phyloP scores from a whole-genome alignment of 2,329 filamentous ascomycete species.

The Dothiorella sarmentorum region DNA sequence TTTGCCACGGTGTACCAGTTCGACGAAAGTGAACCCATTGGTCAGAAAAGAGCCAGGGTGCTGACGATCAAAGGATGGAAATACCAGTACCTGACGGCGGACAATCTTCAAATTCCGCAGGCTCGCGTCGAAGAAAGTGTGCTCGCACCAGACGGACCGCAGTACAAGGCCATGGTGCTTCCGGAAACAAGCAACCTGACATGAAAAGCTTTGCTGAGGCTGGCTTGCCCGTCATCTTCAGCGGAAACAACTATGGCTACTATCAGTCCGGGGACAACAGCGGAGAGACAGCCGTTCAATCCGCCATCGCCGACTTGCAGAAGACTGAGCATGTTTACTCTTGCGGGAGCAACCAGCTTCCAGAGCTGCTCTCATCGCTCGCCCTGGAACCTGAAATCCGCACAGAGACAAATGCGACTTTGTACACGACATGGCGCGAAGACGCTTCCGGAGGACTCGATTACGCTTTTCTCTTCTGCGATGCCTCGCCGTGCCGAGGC shows the following conservation, averaged over 20 bases:
- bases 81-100: not conserved
- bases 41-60: not conserved
- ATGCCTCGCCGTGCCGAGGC: not conserved
- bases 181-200: not conserved
- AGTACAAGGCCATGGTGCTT: not conserved
- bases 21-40: not conserved
- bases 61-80: not conserved
- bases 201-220: not conserved
- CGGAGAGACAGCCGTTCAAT: not conserved
- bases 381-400: not conserved
- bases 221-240: not conserved
- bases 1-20: not conserved
- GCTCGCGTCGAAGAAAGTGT: not conserved
- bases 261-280: not conserved
- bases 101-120: not conserved
- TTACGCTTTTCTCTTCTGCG: not conserved
- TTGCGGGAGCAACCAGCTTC: not conserved
- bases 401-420: not conserved
- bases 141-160: not conserved
- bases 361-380: not conserved
- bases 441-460: not conserved
- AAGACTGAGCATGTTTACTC: not conserved
- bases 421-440: not conserved
- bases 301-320: not conserved
- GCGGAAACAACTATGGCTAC: not conserved